Base-by-base conservation (phyloP, 495 filamentous ascomycete species). In the Neurospora discreta region DNA sequence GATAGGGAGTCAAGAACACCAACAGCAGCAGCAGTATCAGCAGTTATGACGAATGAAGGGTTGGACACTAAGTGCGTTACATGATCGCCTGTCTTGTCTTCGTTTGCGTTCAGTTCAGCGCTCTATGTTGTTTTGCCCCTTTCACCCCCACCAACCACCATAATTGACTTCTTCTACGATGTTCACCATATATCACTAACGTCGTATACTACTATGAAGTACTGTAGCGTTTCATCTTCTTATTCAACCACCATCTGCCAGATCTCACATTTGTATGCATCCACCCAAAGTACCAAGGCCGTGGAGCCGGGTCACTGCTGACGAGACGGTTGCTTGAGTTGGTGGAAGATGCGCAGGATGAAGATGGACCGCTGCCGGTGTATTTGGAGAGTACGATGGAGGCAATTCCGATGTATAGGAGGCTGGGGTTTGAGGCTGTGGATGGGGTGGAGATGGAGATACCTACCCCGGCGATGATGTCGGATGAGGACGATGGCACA, bases 371-470 rank as follows among this genome's bases (percentile, higher is more conserved):
- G 52, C 41, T 85, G 46, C 74, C 80, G 1, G 75, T 84, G 11
- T 84, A 85, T 69, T 75, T 86, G 6, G 84, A 86, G 58, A 82
- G 80, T 20, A 80, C 84, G 39, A 74, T 78, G n/a, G 41, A 79
- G 1, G 84, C 84, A 1, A 78, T 80, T 5, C 69, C 77, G 10
- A 73, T 85, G 73, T 87, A 87, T 71, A 76, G 77, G 39, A 78
- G 74, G 69, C 70, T 82, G 3, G 84, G 85, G 43, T 87, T 84
- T 69, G 70, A 70, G 40, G 69, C 13, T 0, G 70, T 81, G 0
- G 79, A 80, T 46, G 7, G 52, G 52, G 78, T 81, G 65, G 74
- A 77, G 58, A 80, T 81, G 74, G n/a, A 30, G 39, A 73, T 81
- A 44, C 77, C 80, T 26, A 23, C 15, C 6, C 26, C 2, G 52